These are phyloP conservation scores for Fusarium sp. DNA, from an alignment of 2,329 filamentous ascomycete species.

Conservation along the genomic window DNA sequence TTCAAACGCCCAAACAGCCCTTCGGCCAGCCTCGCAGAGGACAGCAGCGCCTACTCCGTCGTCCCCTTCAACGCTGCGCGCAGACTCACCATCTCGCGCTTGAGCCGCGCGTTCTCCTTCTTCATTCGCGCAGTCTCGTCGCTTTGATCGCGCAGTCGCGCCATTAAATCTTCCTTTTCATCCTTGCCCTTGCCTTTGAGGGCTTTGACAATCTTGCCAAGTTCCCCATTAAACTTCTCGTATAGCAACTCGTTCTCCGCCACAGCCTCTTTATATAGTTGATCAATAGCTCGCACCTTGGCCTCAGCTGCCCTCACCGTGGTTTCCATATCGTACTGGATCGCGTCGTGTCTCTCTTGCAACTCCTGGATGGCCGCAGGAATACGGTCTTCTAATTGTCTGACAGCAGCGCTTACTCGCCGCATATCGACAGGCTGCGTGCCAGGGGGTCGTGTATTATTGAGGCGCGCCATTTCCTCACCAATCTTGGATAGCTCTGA, in stretches of 20 bases:
- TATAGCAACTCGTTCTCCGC: slow-evolving; percentile 95
- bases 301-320: slow-evolving; percentile 78
- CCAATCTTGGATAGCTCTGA: slow-evolving; percentile 82
- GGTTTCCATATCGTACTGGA: slow-evolving; percentile 76
- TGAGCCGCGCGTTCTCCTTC: slow-evolving; percentile 85
- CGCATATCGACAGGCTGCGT: slow-evolving; percentile 54
- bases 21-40: slow-evolving; percentile 32
- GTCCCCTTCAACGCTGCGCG: slow-evolving; percentile 62
- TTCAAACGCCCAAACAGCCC: slow-evolving; percentile 34
- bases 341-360: slow-evolving; percentile 65
- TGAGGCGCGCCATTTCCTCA: slow-evolving; percentile 75
- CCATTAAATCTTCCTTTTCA: slow-evolving; percentile 80
- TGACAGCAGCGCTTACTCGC: slow-evolving; percentile 65
- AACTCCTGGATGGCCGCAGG: slow-evolving; percentile 68
- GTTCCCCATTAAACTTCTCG: slow-evolving; percentile 89
- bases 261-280: slow-evolving; percentile 85
- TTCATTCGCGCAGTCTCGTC: slow-evolving; percentile 81
- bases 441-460: slow-evolving; percentile 48
- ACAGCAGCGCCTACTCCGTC: slow-evolving; percentile 47
- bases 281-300: slow-evolving; percentile 83
- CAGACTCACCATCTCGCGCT: slow-evolving; percentile 80
- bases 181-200: slow-evolving; percentile 76
- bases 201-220: slow-evolving; percentile 82
- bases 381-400: slow-evolving; percentile 73
- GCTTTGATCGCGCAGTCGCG: slow-evolving; percentile 73